A percentile compares a stretch with the other conserved stretches of the same genome.
Conservation (phyloP, 208 protist genomes). For the Leishmania amazonensis region DNA sequence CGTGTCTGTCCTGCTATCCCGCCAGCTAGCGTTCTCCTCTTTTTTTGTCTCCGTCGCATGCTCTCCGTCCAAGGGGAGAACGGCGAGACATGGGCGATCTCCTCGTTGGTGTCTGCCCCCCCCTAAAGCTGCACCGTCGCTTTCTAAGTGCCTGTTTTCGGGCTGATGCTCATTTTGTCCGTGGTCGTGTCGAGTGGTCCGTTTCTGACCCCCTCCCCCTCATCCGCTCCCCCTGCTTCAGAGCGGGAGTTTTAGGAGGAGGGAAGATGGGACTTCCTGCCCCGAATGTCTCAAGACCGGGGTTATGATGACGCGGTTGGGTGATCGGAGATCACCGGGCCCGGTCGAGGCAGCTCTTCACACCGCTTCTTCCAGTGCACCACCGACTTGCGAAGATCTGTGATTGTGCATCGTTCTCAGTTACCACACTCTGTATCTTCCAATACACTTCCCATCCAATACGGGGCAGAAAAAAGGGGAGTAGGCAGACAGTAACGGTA, state of each 20-base stretch:
- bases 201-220: not conserved
- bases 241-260: not conserved
- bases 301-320: too few relatives aligned
- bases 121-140: not conserved
- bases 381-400: too few relatives aligned
- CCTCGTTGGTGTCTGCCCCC: not conserved
- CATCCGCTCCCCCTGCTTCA: not conserved
- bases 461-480: too few relatives aligned
- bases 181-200: not conserved
- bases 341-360: too few relatives aligned
- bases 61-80: not conserved
- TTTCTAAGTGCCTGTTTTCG: not conserved
- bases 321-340: too few relatives aligned
- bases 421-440: too few relatives aligned
- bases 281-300: too few relatives aligned
- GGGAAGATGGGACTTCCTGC: too few relatives aligned
- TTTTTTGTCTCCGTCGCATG: not conserved
- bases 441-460: too few relatives aligned
- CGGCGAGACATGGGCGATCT: not conserved
- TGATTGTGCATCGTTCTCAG: too few relatives aligned
- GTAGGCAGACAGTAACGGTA: too few relatives aligned
- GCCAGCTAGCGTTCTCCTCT: not conserved
- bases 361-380: too few relatives aligned
- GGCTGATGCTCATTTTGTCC: not conserved
- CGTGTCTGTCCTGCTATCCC: not conserved